Evolutionary conservation across 2,329 filamentous ascomycete species (phyloP).

Genomic region (Pseudocercospora vitis): DNA sequence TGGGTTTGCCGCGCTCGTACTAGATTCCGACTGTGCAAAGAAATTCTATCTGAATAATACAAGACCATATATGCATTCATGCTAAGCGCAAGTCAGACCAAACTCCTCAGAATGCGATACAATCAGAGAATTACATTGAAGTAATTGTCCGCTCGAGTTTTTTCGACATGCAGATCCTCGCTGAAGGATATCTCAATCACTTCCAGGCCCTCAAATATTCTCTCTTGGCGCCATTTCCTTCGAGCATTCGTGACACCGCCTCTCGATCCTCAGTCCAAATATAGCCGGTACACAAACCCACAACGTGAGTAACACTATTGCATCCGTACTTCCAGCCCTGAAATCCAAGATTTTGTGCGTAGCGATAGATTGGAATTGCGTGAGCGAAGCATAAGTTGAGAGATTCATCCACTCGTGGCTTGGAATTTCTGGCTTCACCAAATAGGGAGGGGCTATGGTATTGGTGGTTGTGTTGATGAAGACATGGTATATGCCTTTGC

Average conservation of each 20-base stretch:
- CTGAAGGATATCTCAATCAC: conserved; percentile 13
- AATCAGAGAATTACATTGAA: too few relatives aligned
- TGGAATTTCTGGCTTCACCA: conserved; percentile 39
- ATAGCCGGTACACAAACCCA: conserved; percentile 24
- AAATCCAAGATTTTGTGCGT: conserved; percentile 44
- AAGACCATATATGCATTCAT: conserved; percentile 8
- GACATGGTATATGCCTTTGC: conserved; percentile 16
- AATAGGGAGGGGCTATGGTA: conserved; percentile 13
- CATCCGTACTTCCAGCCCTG: conserved; percentile 39
- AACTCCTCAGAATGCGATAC: too few relatives aligned
- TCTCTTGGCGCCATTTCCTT: conserved; percentile 34
- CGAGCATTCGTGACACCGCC: conserved; percentile 36
- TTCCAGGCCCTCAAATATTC: conserved; percentile 12
- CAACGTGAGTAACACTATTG: conserved; percentile 32
- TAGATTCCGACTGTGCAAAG: too few relatives aligned
- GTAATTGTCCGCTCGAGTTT: conserved; percentile 43
- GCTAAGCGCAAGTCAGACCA: background rate
- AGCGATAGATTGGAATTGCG: conserved; percentile 40
- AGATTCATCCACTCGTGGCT: conserved; percentile 36
- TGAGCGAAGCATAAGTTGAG: conserved; percentile 46
- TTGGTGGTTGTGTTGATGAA: conserved; percentile 28
- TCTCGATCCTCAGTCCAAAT: conserved; percentile 25
- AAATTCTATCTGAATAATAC: too few relatives aligned
- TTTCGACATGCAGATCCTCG: conserved; percentile 36
- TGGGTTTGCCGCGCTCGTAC: conserved; percentile 34